Conservation (phyloP, 495 filamentous ascomycete genomes). For the Hypomontagnella monticulosa region DNA sequence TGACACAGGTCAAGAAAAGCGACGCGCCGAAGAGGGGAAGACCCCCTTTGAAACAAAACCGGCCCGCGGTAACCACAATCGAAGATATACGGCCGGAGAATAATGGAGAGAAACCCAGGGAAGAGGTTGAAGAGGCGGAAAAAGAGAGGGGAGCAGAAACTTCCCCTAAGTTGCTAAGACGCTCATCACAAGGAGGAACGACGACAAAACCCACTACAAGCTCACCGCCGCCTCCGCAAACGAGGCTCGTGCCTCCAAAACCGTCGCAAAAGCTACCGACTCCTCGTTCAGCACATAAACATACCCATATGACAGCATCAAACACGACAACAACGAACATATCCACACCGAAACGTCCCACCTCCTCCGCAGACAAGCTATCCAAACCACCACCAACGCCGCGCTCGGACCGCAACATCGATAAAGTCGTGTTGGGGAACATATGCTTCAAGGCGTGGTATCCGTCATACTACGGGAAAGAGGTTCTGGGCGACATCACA, state of each 20-base stretch:
- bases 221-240: slow-evolving; percentile 20
- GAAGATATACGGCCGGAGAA: slow-evolving; percentile 28
- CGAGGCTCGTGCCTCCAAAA: slow-evolving; percentile 28
- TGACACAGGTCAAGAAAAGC: slow-evolving; percentile 1
- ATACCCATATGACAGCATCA: not conserved
- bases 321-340: not conserved
- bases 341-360: slow-evolving; percentile 37
- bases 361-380: slow-evolving; percentile 27
- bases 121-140: too few species aligned
- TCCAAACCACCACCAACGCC: slow-evolving; percentile 37
- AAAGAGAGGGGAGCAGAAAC: not conserved
- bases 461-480: slow-evolving; percentile 79
- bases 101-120: not conserved
- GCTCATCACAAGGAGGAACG: not conserved
- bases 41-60: slow-evolving; percentile 22
- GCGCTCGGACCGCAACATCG: slow-evolving; percentile 68
- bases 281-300: slow-evolving; percentile 25
- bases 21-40: slow-evolving; percentile 20
- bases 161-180: not conserved
- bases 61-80: slow-evolving; percentile 12
- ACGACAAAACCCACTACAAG: not conserved
- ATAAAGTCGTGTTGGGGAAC: slow-evolving; percentile 78
- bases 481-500: slow-evolving; percentile 67
- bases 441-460: slow-evolving; percentile 81
- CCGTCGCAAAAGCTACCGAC: slow-evolving; percentile 37